Evolutionary conservation across 352 stramenopile species (phyloP).

Genomic region (Phytophthora crassamura): DNA sequence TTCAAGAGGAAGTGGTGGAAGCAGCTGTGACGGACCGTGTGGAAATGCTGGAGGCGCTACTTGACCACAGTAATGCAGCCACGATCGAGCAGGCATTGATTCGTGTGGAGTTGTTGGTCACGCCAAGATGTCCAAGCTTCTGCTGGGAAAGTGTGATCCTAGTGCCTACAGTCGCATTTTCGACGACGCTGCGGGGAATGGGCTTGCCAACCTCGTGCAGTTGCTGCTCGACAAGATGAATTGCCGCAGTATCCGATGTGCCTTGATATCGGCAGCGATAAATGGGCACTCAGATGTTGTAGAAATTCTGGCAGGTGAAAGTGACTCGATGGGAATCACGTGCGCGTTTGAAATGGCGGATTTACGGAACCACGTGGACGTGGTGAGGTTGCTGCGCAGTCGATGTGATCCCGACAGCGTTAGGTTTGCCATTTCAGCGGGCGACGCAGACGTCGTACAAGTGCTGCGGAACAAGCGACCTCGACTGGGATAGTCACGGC

Average conservation of each 20-base stretch:
- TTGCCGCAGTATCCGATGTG: neutral
- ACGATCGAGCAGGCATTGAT: neutral
- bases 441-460: slow-evolving; percentile 5
- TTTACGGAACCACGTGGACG: neutral
- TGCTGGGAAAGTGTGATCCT: neutral
- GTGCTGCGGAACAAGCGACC: slow-evolving; percentile 16
- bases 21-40: neutral
- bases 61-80: neutral
- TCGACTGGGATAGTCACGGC: slow-evolving; percentile 1
- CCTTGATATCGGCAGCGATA: slow-evolving; percentile 13
- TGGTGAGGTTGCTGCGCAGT: slow-evolving; percentile 12
- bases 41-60: neutral
- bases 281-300: slow-evolving; percentile 10
- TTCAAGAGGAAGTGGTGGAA: neutral
- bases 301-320: slow-evolving; percentile 5
- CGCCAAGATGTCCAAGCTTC: neutral
- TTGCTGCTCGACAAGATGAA: neutral
- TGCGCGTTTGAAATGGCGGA: slow-evolving; percentile 29
- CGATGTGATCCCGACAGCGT: slow-evolving; percentile 9
- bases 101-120: neutral
- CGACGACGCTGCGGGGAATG: neutral
- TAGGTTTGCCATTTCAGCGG: slow-evolving; percentile 16
- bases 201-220: neutral
- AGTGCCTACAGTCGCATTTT: neutral
- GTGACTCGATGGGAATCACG: slow-evolving; percentile 11